phyloP scores from a whole-genome alignment of 495 filamentous ascomycete species.

The Lepraria neglecta region DNA sequence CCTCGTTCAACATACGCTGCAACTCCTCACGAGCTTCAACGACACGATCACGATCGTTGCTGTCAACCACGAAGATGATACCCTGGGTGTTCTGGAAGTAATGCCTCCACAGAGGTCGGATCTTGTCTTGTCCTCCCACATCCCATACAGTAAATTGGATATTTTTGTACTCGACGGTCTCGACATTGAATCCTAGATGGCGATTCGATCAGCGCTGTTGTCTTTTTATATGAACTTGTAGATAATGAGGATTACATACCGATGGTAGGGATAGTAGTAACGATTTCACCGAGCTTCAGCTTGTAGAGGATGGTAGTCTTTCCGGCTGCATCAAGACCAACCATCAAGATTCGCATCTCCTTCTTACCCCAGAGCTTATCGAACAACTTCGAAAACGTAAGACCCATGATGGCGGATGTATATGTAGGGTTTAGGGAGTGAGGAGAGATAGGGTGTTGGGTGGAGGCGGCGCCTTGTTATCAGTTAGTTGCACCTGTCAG shows the following conservation, averaged over 20 bases:
- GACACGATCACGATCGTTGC: conserved; percentile 99
- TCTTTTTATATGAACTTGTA: conserved; percentile 55
- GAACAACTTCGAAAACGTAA: conserved; percentile 88
- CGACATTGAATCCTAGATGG: conserved; percentile 93
- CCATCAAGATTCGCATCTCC: conserved; percentile 99
- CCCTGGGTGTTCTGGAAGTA: conserved; percentile 99
- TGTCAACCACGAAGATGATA: conserved; percentile 99
- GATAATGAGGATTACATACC: conserved; percentile 56
- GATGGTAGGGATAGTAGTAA: conserved; percentile 98
- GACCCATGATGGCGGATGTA: conserved; percentile 75
- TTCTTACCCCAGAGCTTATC: conserved; percentile 96
- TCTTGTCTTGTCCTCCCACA: conserved; percentile 99
- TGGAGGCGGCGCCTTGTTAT: not conserved
- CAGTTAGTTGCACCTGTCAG: conserved; percentile 1
- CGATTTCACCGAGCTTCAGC: conserved; percentile 97
- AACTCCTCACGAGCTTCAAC: conserved; percentile 98
- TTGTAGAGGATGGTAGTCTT: conserved; percentile 99
- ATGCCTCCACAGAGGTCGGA: conserved; percentile 93
- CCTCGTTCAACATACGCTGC: conserved; percentile 99
- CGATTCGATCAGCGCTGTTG: conserved; percentile 78
- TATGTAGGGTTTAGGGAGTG: conserved; percentile 30
- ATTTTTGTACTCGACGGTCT: conserved; percentile 98
- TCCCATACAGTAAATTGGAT: conserved; percentile 99
- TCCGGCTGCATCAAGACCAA: conserved; percentile 93
- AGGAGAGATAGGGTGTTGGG: conserved; percentile 10